These are phyloP conservation scores for Helicocarpus griseus DNA, from an alignment of 2,329 filamentous ascomycete species.

Conservation along the genomic window DNA sequence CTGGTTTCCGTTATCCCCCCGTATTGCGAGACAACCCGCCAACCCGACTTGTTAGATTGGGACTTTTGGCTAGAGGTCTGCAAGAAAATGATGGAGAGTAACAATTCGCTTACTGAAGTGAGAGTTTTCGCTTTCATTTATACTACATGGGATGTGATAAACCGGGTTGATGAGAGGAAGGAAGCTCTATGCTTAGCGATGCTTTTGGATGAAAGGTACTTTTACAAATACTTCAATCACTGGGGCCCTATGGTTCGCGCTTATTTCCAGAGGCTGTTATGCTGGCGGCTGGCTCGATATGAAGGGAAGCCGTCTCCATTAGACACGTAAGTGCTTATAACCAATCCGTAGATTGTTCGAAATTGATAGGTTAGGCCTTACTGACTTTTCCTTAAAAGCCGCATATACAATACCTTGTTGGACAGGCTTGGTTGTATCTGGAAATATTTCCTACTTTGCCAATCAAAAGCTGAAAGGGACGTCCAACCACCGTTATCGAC, in stretches of 20 bases:
- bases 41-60: constrained; percentile 57
- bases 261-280: constrained; percentile 83
- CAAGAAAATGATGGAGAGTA: constrained; percentile 66
- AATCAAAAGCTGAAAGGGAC: constrained; percentile 53
- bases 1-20: constrained; percentile 57
- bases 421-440: constrained; percentile 62
- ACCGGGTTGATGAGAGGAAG: constrained; percentile 57
- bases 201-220: constrained; percentile 63
- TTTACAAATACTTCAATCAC: constrained; percentile 77
- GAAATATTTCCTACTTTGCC: constrained; percentile 69
- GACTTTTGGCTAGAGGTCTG: constrained; percentile 77
- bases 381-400: constrained; percentile 36
- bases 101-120: constrained; percentile 85
- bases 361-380: constrained; percentile 12
- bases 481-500: constrained; percentile 57
- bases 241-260: constrained; percentile 94
- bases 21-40: constrained; percentile 43
- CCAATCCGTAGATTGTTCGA: too few species aligned
- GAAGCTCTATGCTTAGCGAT: constrained; percentile 62
- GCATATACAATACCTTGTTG: constrained; percentile 59
- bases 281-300: constrained; percentile 78
- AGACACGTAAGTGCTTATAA: constrained; percentile 52
- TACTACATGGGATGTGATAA: constrained; percentile 65
- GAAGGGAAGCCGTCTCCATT: constrained; percentile 54
- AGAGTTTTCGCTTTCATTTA: constrained; percentile 74